Base-by-base conservation (phyloP, 805 yeast genomes). In the Pichia pseudocactophila region DNA sequence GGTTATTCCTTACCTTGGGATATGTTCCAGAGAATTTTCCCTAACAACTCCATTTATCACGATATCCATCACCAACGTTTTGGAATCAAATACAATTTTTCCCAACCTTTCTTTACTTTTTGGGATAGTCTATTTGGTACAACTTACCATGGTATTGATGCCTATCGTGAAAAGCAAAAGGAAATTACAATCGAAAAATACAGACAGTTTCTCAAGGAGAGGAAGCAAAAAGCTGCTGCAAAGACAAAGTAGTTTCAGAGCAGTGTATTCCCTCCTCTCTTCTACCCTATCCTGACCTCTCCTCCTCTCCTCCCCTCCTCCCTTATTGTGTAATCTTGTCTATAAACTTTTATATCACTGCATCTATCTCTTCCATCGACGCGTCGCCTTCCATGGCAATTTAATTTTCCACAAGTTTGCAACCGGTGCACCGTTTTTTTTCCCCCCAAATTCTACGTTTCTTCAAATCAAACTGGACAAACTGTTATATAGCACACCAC, bases 61-160 rank as follows among this genome's bases (percentile, higher is more conserved):
- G 98, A 92, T 64, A 89, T 92, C 53, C 98, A 92, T 61, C 98
- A 92, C 64, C 98, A 92, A 70, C 78, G 77, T 54, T 92, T 90
- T 71, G 98, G 98, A 31, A 79, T 92, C 65, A 87, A 87, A 68
- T 78, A 82, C 44, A 92, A 92, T 66, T 92, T 80, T 57, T 81
- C 94, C 12, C 98, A 92, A 69, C 98, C 98, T 4, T 92, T 90
- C 67, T 92, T 92, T 65, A 82, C 87, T 2, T 78, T 87, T 57
- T 92, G 98, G 98, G 98, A 92, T 63, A 65, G 65, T 40, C 49
- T 80, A 38, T 71, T 75, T 43, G 74, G 78, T 42, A 87, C 97
- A 2, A 78, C 80, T 55, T 89, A 81, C 64, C 69, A 76, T 58
- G 75, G 74, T 19, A 65, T 78, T 40, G 80, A 80, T 49, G 73